These are phyloP conservation scores for Tieghemostelium lacteum DNA, from an alignment of 78 protist species.

Conservation along the genomic window DNA sequence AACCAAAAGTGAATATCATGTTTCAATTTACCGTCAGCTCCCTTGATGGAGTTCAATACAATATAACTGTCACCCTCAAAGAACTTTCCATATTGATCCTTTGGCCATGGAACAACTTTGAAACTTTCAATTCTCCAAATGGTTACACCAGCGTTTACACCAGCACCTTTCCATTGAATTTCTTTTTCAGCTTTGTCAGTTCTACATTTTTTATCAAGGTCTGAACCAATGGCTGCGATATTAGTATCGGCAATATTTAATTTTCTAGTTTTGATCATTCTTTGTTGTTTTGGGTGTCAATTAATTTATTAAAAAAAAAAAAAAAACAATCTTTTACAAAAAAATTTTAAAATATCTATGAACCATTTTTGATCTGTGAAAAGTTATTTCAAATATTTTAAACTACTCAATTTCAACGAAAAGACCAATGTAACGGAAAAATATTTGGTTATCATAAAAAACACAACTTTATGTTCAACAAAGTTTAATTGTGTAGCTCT, in stretches of 20 bases:
- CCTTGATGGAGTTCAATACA: constrained; percentile 79
- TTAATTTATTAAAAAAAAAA: too few species aligned
- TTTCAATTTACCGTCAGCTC: background rate
- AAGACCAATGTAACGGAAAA: too few species aligned
- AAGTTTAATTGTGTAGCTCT: too few species aligned
- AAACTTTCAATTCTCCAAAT: constrained; percentile 77
- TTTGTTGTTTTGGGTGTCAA: too few species aligned
- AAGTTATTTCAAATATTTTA: too few species aligned
- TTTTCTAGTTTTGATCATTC: constrained; percentile 15
- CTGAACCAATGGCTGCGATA: constrained; percentile 29
- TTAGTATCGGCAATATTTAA: constrained; percentile 8
- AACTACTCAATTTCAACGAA: too few species aligned
- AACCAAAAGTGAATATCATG: constrained; percentile 87
- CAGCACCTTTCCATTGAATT: constrained; percentile 18
- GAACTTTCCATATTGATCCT: constrained; percentile 67
- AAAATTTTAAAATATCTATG: too few species aligned
- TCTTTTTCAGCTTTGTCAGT: constrained; percentile 23
- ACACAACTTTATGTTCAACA: too few species aligned
- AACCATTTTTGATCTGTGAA: too few species aligned
- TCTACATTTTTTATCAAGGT: constrained; percentile 25
- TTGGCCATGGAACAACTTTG: constrained; percentile 63
- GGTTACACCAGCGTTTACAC: constrained; percentile 18
- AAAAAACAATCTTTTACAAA: too few species aligned
- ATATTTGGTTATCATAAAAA: too few species aligned
- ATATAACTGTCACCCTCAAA: constrained; percentile 92